These are phyloP conservation scores for Alternaria tenuissima DNA, from an alignment of 2,329 filamentous ascomycete species.

Conservation along the genomic window DNA sequence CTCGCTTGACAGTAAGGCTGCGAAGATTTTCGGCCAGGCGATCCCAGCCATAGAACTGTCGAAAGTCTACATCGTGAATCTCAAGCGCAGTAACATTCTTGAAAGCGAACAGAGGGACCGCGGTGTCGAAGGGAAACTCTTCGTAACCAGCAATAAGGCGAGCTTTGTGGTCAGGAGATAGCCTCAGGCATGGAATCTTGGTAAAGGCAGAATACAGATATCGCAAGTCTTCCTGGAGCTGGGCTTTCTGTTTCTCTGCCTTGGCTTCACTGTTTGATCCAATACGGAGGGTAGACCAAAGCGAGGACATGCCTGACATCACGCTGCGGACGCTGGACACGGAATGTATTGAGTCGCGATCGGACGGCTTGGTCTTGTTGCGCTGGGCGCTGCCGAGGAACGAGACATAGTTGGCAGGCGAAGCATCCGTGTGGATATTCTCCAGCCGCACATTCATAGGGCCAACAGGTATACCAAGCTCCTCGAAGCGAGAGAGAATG, in stretches of 20 bases:
- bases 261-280: conserved; percentile 81
- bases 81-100: conserved; percentile 96
- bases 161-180: conserved; percentile 92
- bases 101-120: conserved; percentile 94
- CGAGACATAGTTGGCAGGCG: conserved; percentile 92
- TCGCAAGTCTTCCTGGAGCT: conserved; percentile 87
- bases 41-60: conserved; percentile 98
- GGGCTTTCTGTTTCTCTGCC: conserved; percentile 85
- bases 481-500: conserved; percentile 92
- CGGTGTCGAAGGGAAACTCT: conserved; percentile 97
- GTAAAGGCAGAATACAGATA: conserved; percentile 98
- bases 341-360: conserved; percentile 91
- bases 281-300: conserved; percentile 90
- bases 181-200: conserved; percentile 89
- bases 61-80: conserved; percentile 93
- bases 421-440: conserved; percentile 87
- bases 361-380: conserved; percentile 78
- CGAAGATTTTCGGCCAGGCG: conserved; percentile 89
- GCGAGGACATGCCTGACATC: conserved; percentile 93
- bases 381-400: conserved; percentile 87
- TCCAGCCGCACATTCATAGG: conserved; percentile 96
- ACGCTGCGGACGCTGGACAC: conserved; percentile 97
- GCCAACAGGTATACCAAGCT: conserved; percentile 86
- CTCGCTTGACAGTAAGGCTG: conserved; percentile 87
- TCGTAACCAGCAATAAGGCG: conserved; percentile 92